Evolutionary conservation across 2,329 filamentous ascomycete species (phyloP), one percentile per base, ranked within the genome.

Genomic region (Cyphellophora europaea): DNA sequence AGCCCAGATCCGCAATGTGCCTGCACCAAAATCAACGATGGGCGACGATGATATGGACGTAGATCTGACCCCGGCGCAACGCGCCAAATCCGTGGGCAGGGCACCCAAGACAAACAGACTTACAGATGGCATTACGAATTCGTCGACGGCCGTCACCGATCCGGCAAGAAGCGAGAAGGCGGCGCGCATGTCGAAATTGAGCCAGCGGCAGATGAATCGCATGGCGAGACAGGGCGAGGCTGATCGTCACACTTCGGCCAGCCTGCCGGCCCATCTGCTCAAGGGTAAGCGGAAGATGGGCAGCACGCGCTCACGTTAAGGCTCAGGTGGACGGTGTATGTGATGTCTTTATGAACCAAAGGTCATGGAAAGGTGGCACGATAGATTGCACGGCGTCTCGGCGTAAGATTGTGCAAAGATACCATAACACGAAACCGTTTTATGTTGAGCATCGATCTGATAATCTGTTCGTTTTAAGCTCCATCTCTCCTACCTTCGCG

Each of bases 161-260:
- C 73, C 77, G 45, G 61, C 57, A 35, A 67, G 73, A 32, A 74
- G 83, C 48, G 72, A 69, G 41, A 93, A 89, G 74, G 87, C 85
- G 23, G 88, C 94, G 61, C 79, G 81, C 53, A 69, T 93, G 57
- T 73, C 78, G 56, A 96, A 94, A 73, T 66, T 98, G 57, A 73
- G 79, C 53, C 93, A 98, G 79, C 87, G 89, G 73, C 89, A 87
- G 76, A 95, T 93, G 87, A 98, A 98, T 70, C 77, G 89, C 47
- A 91, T 93, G 82, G 91, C 91, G 29, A 79, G 88, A 61, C 85
- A 93, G 71, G 91, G 91, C 71, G 91, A 98, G 69, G 88, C 82
- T 43, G 91, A 98, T 71, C 78, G 93, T 57, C 89, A 96, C 65
- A 77, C 78, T 43, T 79, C 79, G 37, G 82, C 83, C 23, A 73